Evolutionary conservation across 441 rosid genomes (phyloP).

Genomic region (Capsella rubella): DNA sequence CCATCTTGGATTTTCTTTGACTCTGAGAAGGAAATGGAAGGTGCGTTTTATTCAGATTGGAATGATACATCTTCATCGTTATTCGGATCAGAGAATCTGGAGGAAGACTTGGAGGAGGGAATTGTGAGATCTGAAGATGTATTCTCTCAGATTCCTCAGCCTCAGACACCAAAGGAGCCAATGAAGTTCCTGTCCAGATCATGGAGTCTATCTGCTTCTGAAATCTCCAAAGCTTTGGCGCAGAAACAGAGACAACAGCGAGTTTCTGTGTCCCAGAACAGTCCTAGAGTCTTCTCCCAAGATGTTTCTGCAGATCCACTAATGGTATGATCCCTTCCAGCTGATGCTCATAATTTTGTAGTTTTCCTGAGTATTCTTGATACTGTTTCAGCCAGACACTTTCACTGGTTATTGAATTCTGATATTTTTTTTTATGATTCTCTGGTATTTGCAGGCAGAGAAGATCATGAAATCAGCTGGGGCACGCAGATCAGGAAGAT

Average conservation of each 20-base stretch:
- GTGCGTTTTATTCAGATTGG: constrained; percentile 56
- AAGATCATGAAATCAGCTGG: constrained; percentile 55
- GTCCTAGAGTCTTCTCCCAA: constrained; percentile 40
- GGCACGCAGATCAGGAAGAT: constrained; percentile 59
- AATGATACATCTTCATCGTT: constrained; percentile 45
- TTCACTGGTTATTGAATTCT: constrained; percentile 1
- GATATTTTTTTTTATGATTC: not conserved
- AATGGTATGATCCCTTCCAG: constrained; percentile 21
- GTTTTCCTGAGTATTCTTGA: not conserved
- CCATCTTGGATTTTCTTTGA: not conserved
- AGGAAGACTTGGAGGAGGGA: constrained; percentile 56
- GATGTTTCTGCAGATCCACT: constrained; percentile 50
- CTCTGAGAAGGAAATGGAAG: constrained; percentile 51
- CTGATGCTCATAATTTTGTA: too few relatives aligned
- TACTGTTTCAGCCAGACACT: too few relatives aligned
- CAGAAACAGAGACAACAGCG: constrained; percentile 60
- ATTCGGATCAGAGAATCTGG: constrained; percentile 55
- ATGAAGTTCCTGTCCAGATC: constrained; percentile 95
- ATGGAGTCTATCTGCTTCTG: constrained; percentile 93
- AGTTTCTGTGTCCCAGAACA: constrained; percentile 36
- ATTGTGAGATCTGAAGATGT: constrained; percentile 31
- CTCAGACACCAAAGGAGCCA: constrained; percentile 82
- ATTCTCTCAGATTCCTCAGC: constrained; percentile 66
- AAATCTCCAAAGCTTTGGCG: constrained; percentile 88
- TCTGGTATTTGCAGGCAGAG: constrained; percentile 49